Conservation (phyloP, 2,329 filamentous ascomycete species). For the Ceratocystis albifundus region DNA sequence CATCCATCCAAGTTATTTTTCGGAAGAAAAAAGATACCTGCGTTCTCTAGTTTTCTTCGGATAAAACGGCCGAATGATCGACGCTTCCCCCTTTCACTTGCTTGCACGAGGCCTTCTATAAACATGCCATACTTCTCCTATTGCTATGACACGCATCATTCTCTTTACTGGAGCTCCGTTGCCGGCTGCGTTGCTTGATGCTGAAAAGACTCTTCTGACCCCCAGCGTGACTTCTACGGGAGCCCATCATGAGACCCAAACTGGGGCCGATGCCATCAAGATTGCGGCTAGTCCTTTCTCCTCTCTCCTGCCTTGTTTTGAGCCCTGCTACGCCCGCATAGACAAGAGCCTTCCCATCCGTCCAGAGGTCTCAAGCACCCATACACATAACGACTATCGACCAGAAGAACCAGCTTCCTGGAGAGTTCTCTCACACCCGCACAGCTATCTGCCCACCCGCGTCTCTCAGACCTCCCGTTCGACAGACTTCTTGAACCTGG, state of each 20-base stretch:
- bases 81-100: background rate
- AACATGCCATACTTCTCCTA: background rate
- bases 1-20: too few species aligned
- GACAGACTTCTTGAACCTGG: background rate
- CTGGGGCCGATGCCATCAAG: background rate
- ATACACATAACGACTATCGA: background rate
- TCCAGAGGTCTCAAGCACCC: background rate
- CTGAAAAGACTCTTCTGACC: background rate
- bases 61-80: background rate
- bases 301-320: background rate
- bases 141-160: conserved; percentile 3
- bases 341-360: background rate
- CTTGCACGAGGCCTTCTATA: background rate
- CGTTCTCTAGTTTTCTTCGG: too few species aligned
- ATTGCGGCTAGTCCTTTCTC: background rate
- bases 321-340: conserved; percentile 15
- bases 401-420: conserved; percentile 5
- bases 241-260: background rate
- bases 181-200: background rate
- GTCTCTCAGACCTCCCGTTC: conserved; percentile 12
- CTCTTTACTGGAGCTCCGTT: conserved; percentile 1
- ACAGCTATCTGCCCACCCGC: conserved; percentile 10
- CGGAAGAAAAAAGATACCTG: too few species aligned
- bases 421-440: conserved; percentile 16
- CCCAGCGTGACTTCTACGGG: background rate